Evolutionary conservation across 75 land plant species (phyloP).

Genomic region (Ceratopteris richardii): DNA sequence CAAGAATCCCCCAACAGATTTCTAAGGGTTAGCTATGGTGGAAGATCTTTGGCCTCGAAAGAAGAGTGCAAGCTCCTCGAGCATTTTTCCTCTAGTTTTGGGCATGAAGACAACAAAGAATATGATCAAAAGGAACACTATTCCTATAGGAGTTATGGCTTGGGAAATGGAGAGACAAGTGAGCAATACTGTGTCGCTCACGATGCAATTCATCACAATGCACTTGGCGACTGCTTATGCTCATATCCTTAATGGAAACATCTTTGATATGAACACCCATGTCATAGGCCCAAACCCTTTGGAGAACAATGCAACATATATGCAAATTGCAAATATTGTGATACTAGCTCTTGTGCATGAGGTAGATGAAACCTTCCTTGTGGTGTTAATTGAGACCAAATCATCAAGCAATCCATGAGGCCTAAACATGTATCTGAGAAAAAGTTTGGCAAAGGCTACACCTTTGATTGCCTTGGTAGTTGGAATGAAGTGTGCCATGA

Average conservation of each 20-base stretch:
- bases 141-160: slow-evolving; percentile 60
- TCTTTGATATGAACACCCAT: slow-evolving; percentile 74
- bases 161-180: slow-evolving; percentile 55
- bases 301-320: slow-evolving; percentile 63
- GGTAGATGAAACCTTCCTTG: background rate
- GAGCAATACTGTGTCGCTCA: slow-evolving; percentile 49
- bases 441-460: too few relatives aligned
- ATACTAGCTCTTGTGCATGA: slow-evolving; percentile 30
- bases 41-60: slow-evolving; percentile 25
- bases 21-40: too few relatives aligned
- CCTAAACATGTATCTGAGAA: too few relatives aligned
- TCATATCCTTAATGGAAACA: slow-evolving; percentile 59
- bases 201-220: slow-evolving; percentile 55
- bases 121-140: slow-evolving; percentile 30
- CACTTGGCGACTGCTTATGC: slow-evolving; percentile 56
- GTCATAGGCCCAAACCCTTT: slow-evolving; percentile 77
- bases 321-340: slow-evolving; percentile 50
- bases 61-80: slow-evolving; percentile 61
- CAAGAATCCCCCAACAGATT: too few relatives aligned
- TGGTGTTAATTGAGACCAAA: background rate
- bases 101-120: slow-evolving; percentile 58
- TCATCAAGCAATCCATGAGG: too few relatives aligned
- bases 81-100: slow-evolving; percentile 68
- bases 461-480: too few relatives aligned
- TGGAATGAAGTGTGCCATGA: too few relatives aligned